These are phyloP conservation scores for Biscogniauxia marginata DNA, from an alignment of 2,329 filamentous ascomycete species.

Conservation along the genomic window DNA sequence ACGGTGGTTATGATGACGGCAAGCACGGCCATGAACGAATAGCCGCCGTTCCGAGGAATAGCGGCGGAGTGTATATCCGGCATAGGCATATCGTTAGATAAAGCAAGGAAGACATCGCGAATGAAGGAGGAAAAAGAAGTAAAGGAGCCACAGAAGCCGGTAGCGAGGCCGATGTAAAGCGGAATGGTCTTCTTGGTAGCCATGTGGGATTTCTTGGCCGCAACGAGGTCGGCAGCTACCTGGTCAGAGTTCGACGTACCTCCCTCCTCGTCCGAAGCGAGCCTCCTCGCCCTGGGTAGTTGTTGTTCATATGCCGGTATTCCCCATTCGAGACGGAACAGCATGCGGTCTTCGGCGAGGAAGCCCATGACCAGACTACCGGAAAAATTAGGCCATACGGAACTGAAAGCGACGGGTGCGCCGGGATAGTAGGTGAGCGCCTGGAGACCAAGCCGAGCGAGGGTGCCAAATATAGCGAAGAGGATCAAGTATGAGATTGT, in stretches of 20 bases:
- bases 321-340: constrained; percentile 71
- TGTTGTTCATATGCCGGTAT: constrained; percentile 38
- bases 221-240: constrained; percentile 36
- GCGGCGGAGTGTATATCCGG: constrained; percentile 42
- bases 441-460: constrained; percentile 78
- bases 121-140: constrained; percentile 89
- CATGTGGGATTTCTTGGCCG: constrained; percentile 56
- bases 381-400: constrained; percentile 84
- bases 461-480: constrained; percentile 81
- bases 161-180: constrained; percentile 81
- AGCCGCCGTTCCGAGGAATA: constrained; percentile 63
- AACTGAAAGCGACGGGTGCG: constrained; percentile 69
- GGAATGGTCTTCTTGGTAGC: constrained; percentile 81
- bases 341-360: constrained; percentile 70
- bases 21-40: constrained; percentile 78
- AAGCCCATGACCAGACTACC: constrained; percentile 86
- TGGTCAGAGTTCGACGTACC: constrained; percentile 18
- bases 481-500: constrained; percentile 80
- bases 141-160: constrained; percentile 85
- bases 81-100: constrained; percentile 69
- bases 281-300: constrained; percentile 34
- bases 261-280: constrained; percentile 37
- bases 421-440: constrained; percentile 77
- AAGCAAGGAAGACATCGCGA: constrained; percentile 73
- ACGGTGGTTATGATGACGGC: constrained; percentile 74